Evolutionary conservation across 352 stramenopile species (phyloP), one percentile per base, ranked within the genome.

Genomic region (Aphanomyces cochlioides): DNA sequence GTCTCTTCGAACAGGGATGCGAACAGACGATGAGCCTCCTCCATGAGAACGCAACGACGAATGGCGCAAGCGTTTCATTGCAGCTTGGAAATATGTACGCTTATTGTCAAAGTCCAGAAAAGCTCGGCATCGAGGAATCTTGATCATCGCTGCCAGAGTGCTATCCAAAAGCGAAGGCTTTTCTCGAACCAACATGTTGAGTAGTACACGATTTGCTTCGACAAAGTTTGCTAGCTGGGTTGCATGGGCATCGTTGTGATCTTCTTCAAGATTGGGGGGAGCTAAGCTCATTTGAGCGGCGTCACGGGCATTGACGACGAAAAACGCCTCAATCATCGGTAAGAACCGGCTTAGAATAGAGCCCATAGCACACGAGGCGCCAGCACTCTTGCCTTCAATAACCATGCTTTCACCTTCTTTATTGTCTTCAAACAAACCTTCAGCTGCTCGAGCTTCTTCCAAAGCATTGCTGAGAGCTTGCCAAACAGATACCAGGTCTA

Each of bases 71-170:
- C 86, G 88, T 76, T 95, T 95, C 85, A 96, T 90, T 74, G 97
- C 88, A 38, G 84, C 96, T 79, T 98, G 96, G 79, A 99, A 99
- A 83, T 98, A 99, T 41, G 96, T 94, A 12, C 97, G 86, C 74
- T 99, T 99, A 70, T 99, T 98, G 79, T 99, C 98, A 74, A 99
- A 99, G 71, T 98, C 96, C 58, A 99, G 72, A 58, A 98, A 97
- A 36, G 88, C 82, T 39, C 97, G 86, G 74, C 96, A 99, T 36
- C 93, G 85, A 36, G 96, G 82, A 67, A 98, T 89, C 72, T 98
- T 97, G 56, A 99, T 95, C 74, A 99, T 80, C 36, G 96, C 88
- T 37, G 88, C 85, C 38, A 99, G 83, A 13, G 95, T 98, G 40
- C 95, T 95, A 66, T 99, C 97, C 38, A 99, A 72, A 12, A 99